A percentile compares a stretch with the other conserved stretches of the same genome.
Conservation (phyloP, 768 basidiomycete genomes). For the Exidia glandulosa region DNA sequence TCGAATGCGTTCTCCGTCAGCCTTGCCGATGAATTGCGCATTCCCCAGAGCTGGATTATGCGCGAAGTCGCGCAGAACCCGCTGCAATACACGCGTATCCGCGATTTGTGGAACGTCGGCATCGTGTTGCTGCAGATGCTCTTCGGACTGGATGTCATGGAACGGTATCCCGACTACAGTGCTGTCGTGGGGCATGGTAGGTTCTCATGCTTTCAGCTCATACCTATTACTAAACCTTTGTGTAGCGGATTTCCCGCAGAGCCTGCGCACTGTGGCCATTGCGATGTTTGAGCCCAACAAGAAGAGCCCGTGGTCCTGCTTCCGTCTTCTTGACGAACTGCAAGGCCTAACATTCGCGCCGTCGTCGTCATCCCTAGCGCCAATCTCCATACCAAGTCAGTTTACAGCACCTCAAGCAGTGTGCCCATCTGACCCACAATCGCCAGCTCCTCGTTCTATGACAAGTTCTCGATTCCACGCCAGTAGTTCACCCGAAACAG, state of each 20-base stretch:
- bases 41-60: conserved; percentile 47
- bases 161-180: not conserved
- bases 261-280: conserved; percentile 8
- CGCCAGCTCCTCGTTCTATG: conserved; percentile 29
- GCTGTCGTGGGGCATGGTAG: conserved; percentile 48
- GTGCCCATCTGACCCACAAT: conserved; percentile 30
- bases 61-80: conserved; percentile 72
- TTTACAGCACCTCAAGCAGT: conserved; percentile 8
- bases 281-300: conserved; percentile 51
- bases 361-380: not conserved
- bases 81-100: conserved; percentile 59
- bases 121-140: conserved; percentile 80
- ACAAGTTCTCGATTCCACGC: conserved; percentile 7
- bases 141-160: conserved; percentile 47
- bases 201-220: conserved; percentile 11
- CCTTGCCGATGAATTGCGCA: conserved; percentile 15
- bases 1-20: conserved; percentile 61
- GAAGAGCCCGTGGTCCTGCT: conserved; percentile 46
- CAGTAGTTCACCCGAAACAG: conserved; percentile 52
- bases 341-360: conserved; percentile 20
- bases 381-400: not conserved
- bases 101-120: conserved; percentile 77
- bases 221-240: conserved; percentile 35
- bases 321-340: conserved; percentile 46
- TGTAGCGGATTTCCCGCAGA: conserved; percentile 1